Base-by-base conservation (phyloP, 768 basidiomycete genomes). In the Termitomyces sp. region DNA sequence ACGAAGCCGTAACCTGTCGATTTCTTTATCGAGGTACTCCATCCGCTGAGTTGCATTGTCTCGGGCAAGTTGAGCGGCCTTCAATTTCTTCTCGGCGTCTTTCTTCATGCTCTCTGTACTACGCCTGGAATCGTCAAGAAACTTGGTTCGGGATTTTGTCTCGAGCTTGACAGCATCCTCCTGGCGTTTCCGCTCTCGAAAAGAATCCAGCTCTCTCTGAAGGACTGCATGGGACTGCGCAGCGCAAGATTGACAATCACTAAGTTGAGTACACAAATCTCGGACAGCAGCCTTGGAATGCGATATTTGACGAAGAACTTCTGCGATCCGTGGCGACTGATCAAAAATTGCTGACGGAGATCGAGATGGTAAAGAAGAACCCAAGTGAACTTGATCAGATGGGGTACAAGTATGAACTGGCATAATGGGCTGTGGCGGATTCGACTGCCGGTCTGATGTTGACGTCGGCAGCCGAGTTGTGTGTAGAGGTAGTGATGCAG, bases 11-110 rank as follows among this genome's bases (percentile, higher is more conserved):
- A 92, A 67, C 55, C 74, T 72, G 61, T 74, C 74, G 52, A 91
- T 88, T 69, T 89, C 86, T 62, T 83, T 76, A 62, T 86, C 84
- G 58, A 91, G 76, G 61, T 79, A 76, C 36, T 83, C 81, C 69
- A 89, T 81, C 46, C 83, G 80, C 66, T 79, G 81, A 25, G 72
- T 77, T 0, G 88, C 83, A 58, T 80, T 86, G 68, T 91, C 87
- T 38, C 88, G 84, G 62, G 82, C 77, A 47, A 70, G 79, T 70
- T 87, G 86, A 15, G 84, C 86, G n/a, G 81, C 78, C 67, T 87
- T 90, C 61, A 96, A 80, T 66, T 87, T 87, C 78, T 92, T 94
- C 74, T 98, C 96, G 4, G 89, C 93, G 51, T 98, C 96, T 49
- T 86, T 83, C 70, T 86, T 90, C 56, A 79, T 74, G 55, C 83